Conservation (phyloP, 2,329 filamentous ascomycete species). For the Chaetothyriales sp. region DNA sequence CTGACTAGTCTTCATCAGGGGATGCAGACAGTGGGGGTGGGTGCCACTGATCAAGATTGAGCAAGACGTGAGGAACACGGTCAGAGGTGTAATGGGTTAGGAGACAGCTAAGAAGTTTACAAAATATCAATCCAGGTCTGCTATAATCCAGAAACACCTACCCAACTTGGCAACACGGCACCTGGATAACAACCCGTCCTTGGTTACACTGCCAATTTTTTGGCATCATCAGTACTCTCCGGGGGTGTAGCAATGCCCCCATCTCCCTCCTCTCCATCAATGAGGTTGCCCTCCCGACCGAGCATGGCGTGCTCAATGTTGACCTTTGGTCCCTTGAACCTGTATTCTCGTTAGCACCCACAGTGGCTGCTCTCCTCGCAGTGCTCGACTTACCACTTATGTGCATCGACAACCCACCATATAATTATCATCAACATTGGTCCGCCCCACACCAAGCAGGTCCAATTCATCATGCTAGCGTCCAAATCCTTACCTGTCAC, state of each 20-base stretch:
- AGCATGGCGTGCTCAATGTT: conserved; percentile 29
- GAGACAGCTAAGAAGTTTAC: no score
- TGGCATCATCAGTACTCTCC: background rate
- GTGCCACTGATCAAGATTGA: no score
- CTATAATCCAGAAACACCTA: no score
- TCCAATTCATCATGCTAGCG: conserved; percentile 42
- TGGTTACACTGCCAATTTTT: background rate
- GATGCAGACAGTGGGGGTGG: no score
- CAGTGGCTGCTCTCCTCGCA: conserved; percentile 59
- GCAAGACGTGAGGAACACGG: no score
- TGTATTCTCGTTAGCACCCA: conserved; percentile 47
- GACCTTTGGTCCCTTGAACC: conserved; percentile 23
- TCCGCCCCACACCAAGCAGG: conserved; percentile 22
- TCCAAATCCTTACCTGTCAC: conserved; percentile 42
- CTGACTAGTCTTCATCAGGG: no score
- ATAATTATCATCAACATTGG: conserved; percentile 21
- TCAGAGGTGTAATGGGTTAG: no score
- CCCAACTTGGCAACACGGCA: no score
- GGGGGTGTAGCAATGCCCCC: background rate
- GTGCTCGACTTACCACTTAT: conserved; percentile 35
- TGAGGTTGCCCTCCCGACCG: conserved; percentile 25
- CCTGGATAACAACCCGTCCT: no score
- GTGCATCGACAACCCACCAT: conserved; percentile 21
- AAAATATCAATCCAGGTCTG: no score
- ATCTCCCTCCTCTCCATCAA: conserved; percentile 21